Evolutionary conservation across 2,329 filamentous ascomycete genomes (phyloP).

Genomic region (Orbilia quercus): DNA sequence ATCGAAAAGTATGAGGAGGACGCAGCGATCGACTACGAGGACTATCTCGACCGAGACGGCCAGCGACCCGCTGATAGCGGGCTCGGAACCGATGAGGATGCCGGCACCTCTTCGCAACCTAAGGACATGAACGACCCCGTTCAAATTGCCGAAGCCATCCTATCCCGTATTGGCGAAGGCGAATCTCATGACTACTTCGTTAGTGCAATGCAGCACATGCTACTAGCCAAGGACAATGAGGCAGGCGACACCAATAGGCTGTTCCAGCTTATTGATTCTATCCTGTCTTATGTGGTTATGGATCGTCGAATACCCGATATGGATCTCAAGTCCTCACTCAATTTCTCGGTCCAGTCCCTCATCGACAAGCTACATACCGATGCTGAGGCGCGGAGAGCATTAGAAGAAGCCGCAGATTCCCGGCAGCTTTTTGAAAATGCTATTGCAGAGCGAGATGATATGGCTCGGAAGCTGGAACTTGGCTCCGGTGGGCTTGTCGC

Average conservation of each 20-base stretch:
- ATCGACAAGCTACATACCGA: conserved; percentile 97
- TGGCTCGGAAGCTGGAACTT: conserved; percentile 86
- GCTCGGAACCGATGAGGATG: conserved; percentile 80
- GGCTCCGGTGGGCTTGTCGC: conserved; percentile 93
- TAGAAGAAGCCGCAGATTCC: conserved; percentile 89
- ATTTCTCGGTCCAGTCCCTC: conserved; percentile 95
- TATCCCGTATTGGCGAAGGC: conserved; percentile 82
- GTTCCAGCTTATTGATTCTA: conserved; percentile 98
- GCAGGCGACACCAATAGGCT: conserved; percentile 90
- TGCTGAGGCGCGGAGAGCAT: conserved; percentile 88
- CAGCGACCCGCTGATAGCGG: conserved; percentile 21
- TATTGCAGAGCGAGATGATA: conserved; percentile 94
- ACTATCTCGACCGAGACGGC: conserved; percentile 87
- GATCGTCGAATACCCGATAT: conserved; percentile 93
- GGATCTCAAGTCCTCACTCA: conserved; percentile 96
- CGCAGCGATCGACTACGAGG: conserved; percentile 97
- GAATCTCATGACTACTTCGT: conserved; percentile 95
- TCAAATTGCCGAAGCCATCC: conserved; percentile 94
- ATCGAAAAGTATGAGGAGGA: conserved; percentile 92
- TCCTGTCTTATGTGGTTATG: conserved; percentile 99
- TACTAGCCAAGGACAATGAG: conserved; percentile 90
- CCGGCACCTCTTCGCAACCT: conserved; percentile 70
- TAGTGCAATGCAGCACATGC: conserved; percentile 91
- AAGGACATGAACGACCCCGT: conserved; percentile 92
- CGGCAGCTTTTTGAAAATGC: conserved; percentile 94